Evolutionary conservation across 768 basidiomycete genomes (phyloP).

Genomic region (Leccinum barrowsii): DNA sequence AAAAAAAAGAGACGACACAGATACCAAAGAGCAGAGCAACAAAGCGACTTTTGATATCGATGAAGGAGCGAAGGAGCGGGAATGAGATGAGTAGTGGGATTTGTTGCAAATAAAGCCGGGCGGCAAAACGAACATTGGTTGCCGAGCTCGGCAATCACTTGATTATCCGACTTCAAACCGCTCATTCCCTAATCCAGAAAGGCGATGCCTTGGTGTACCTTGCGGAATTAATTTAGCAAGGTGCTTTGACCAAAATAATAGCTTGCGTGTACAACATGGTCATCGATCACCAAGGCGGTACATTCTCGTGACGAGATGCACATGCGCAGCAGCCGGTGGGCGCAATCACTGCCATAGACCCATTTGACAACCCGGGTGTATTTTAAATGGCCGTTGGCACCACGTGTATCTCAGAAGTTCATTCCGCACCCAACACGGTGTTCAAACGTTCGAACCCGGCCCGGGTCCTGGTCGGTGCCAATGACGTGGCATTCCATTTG

Average conservation of each 20-base stretch:
- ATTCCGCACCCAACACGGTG: background rate
- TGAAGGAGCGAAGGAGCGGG: slow-evolving; percentile 29
- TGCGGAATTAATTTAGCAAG: slow-evolving; percentile 22
- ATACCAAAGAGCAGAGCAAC: slow-evolving; percentile 8
- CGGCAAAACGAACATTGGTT: slow-evolving; percentile 35
- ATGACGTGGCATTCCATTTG: background rate
- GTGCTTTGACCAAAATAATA: slow-evolving; percentile 12
- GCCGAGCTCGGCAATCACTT: slow-evolving; percentile 37
- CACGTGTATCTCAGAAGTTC: background rate
- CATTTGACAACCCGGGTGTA: background rate
- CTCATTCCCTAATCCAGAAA: slow-evolving; percentile 26
- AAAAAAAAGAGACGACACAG: slow-evolving; percentile 7
- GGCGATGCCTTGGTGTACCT: slow-evolving; percentile 24
- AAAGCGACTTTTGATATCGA: slow-evolving; percentile 25
- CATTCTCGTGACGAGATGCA: background rate
- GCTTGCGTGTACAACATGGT: slow-evolving; percentile 17
- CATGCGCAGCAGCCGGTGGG: slow-evolving; percentile 18
- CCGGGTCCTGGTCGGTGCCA: background rate
- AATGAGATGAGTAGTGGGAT: slow-evolving; percentile 33
- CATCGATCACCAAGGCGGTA: background rate
- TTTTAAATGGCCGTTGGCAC: slow-evolving; percentile 4
- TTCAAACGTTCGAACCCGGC: background rate
- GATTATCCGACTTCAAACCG: slow-evolving; percentile 34
- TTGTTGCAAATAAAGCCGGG: slow-evolving; percentile 40
- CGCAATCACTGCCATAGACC: slow-evolving; percentile 19